A percentile compares a stretch with the other conserved stretches of the same genome.
phyloP scores from a whole-genome alignment of 345 rosid species.

The Citrus reticulata region DNA sequence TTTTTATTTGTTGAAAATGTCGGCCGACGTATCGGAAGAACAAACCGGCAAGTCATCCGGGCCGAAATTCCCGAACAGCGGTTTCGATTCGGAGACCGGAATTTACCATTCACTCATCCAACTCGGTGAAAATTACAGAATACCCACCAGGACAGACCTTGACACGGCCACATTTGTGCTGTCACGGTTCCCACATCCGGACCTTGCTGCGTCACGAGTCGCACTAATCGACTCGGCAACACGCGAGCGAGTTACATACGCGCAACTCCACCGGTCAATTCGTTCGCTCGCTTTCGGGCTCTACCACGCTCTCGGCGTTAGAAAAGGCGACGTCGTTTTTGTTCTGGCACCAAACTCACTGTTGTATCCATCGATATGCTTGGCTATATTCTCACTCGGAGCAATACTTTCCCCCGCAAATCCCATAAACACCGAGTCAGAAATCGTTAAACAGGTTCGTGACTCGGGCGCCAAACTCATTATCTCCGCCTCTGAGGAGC shows the following conservation, averaged over 20 bases:
- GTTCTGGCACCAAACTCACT: constrained; percentile 55
- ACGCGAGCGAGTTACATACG: constrained; percentile 26
- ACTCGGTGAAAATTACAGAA: constrained; percentile 25
- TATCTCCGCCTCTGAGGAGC: constrained; percentile 45
- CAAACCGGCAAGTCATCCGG: background rate
- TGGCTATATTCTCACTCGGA: constrained; percentile 50
- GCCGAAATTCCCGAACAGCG: constrained; percentile 9
- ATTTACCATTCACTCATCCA: constrained; percentile 36
- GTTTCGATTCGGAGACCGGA: constrained; percentile 37
- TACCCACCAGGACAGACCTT: constrained; percentile 35
- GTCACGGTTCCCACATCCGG: constrained; percentile 39
- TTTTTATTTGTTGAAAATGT: constrained; percentile 6
- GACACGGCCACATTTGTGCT: constrained; percentile 34
- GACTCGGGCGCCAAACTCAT: constrained; percentile 52
- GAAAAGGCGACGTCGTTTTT: constrained; percentile 54
- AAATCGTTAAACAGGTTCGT: constrained; percentile 44
- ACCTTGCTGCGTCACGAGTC: constrained; percentile 26
- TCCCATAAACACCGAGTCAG: constrained; percentile 45
- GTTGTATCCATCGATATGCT: constrained; percentile 44
- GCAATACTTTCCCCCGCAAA: constrained; percentile 57
- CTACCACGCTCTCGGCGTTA: constrained; percentile 39
- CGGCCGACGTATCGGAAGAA: constrained; percentile 18
- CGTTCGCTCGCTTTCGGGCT: constrained; percentile 43
- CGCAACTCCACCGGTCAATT: constrained; percentile 40
- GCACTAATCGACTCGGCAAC: constrained; percentile 49